A percentile compares a stretch with the other conserved stretches of the same genome.
Evolutionary conservation across 1,284 basidiomycete species (phyloP).

Genomic region (Microbotryum scabiosae): DNA sequence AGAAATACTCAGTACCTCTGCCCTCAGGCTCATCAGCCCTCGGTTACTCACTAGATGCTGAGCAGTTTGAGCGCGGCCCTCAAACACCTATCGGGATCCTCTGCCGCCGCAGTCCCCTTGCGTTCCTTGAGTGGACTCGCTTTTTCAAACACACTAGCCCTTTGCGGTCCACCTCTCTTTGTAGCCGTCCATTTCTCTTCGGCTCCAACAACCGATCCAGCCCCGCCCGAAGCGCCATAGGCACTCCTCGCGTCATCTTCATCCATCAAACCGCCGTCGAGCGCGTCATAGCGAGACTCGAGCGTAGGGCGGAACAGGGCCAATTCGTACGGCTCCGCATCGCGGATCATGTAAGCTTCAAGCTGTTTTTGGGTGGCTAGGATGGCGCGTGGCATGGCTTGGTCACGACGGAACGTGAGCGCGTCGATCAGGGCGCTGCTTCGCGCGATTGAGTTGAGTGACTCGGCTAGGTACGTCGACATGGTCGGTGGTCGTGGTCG

Average conservation of each 20-base stretch:
- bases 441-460: slow-evolving; percentile 7
- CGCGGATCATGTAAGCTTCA: slow-evolving; percentile 28
- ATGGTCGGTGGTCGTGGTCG: too few species aligned
- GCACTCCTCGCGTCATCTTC: not conserved
- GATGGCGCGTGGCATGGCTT: slow-evolving; percentile 17
- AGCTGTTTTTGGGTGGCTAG: slow-evolving; percentile 19
- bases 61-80: slow-evolving; percentile 28
- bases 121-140: slow-evolving; percentile 21
- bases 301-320: slow-evolving; percentile 19
- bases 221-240: not conserved
- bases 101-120: not conserved
- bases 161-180: slow-evolving; percentile 14
- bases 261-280: not conserved
- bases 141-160: slow-evolving; percentile 4
- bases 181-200: slow-evolving; percentile 14
- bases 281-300: not conserved
- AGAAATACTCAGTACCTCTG: not conserved
- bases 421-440: slow-evolving; percentile 8
- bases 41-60: slow-evolving; percentile 26
- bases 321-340: slow-evolving; percentile 28
- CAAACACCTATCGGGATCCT: slow-evolving; percentile 27
- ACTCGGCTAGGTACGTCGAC: slow-evolving; percentile 1
- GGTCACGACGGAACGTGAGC: slow-evolving; percentile 5
- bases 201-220: not conserved
- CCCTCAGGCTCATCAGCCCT: too few species aligned